Conservation (phyloP, 495 filamentous ascomycete genomes). For the Neurospora sp. region DNA sequence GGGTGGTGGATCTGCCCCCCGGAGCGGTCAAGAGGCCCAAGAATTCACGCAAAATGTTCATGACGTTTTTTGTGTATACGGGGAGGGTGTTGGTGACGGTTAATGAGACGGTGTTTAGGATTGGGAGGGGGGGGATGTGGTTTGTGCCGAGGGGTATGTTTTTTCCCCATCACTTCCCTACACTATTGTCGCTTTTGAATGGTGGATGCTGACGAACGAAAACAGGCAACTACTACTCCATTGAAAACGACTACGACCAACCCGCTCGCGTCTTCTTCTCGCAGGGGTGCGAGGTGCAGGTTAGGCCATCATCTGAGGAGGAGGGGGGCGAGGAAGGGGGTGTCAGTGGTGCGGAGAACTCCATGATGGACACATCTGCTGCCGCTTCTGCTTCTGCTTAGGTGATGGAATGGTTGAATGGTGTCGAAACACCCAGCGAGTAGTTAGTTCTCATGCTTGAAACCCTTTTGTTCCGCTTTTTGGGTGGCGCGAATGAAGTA, state of each 20-base stretch:
- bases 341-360: background rate
- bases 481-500: background rate
- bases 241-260: slow-evolving; percentile 58
- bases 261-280: slow-evolving; percentile 76
- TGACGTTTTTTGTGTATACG: slow-evolving; percentile 81
- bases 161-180: no score
- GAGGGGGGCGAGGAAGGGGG: background rate
- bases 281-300: slow-evolving; percentile 57
- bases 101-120: slow-evolving; percentile 24
- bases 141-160: slow-evolving; percentile 55
- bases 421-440: background rate
- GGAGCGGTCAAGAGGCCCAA: slow-evolving; percentile 75
- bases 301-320: slow-evolving; percentile 2
- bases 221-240: slow-evolving; percentile 72
- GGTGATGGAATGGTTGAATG: background rate
- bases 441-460: background rate
- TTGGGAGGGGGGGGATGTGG: slow-evolving; percentile 49
- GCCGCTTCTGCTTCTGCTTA: background rate
- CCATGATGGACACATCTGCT: background rate
- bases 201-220: no score
- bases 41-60: slow-evolving; percentile 86
- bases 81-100: slow-evolving; percentile 70
- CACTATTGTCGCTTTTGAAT: no score
- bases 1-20: slow-evolving; percentile 78
- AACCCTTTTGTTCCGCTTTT: background rate